Base-by-base conservation (phyloP, 139 green algal genomes). In the Volvox africanus region DNA sequence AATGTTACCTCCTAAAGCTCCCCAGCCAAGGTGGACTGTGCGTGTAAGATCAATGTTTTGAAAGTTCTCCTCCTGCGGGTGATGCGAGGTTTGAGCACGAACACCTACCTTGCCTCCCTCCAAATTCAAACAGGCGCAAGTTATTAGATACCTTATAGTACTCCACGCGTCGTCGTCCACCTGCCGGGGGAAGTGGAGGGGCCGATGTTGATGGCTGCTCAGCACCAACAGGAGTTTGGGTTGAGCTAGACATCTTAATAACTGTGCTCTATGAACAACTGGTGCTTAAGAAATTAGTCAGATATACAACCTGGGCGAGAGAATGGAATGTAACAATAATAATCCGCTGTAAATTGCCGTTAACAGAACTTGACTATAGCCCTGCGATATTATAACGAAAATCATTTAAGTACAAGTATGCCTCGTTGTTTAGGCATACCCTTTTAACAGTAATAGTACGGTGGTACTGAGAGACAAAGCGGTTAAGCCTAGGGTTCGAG, bases 1-100 rank as follows among this genome's bases (percentile, higher is more conserved):
- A 16, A 2, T 79, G 28, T 30, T 79, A 89, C 85, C 85, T 82
- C 69, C 83, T 18, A 88, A 17, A 5, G 88, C 90, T 9, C 90
- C 90, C 90, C 90, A 93, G 75, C 90, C 90, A 12, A 93, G 83
- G 37, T 93, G 90, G 36, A 93, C 90, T 18, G 36, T 82, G 1
- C 90, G 65, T 9, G 73, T 85, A 18, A 93, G 78, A 78, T 93
- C 77, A 0, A 89, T 37, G 17, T 73, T 82, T 1, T 26, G 12
- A 33, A 92, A 92, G 28, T 88, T 92, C 3, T 92, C 89, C 73
- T 91, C 91, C 32, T 73, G 26, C 22, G 79, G 67, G 24, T 28
- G 5, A 28, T 12, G 20, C 2, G 73, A 80, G 6, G 24, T 32
- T 1, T 35, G 1, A 44, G 21, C 17, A 22, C 28, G 28, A 36